A percentile compares a stretch with the other conserved stretches of the same genome.
These are phyloP conservation scores for Boletus pseudopeckii DNA, from an alignment of 768 basidiomycete genomes.

Conservation along the genomic window DNA sequence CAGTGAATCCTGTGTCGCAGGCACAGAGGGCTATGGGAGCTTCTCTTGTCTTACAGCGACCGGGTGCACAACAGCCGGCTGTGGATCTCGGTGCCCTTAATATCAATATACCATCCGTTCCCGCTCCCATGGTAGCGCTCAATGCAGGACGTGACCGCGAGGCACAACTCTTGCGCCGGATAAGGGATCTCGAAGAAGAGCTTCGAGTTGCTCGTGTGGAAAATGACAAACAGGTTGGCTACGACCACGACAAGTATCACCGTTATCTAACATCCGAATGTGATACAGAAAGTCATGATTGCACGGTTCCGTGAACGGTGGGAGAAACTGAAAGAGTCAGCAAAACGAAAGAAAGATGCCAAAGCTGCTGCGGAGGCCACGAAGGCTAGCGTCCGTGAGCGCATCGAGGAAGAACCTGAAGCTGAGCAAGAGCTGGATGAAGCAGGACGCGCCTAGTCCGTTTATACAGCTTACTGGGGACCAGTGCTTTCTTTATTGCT, in stretches of 20 bases:
- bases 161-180: conserved; percentile 41
- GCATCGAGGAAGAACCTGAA: conserved; percentile 67
- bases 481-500: conserved; percentile 3
- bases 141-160: conserved; percentile 59
- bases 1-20: conserved; percentile 34
- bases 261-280: conserved; percentile 12
- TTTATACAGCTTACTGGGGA: not conserved
- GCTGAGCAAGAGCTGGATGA: conserved; percentile 57
- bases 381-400: conserved; percentile 50
- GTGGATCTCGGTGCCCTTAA: conserved; percentile 58
- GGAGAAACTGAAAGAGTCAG: conserved; percentile 87
- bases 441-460: not conserved
- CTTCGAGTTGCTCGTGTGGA: conserved; percentile 57
- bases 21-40: conserved; percentile 78
- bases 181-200: conserved; percentile 82
- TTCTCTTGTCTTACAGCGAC: conserved; percentile 53
- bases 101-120: conserved; percentile 48
- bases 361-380: conserved; percentile 48
- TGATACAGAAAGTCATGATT: conserved; percentile 73
- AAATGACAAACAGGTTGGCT: conserved; percentile 77
- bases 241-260: not conserved
- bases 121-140: conserved; percentile 48
- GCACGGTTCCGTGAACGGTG: conserved; percentile 80
- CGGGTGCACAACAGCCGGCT: conserved; percentile 32
- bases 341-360: conserved; percentile 81